Evolutionary conservation across 148 eudicot genomes (phyloP).

Genomic region (Rhododendron vialii): DNA sequence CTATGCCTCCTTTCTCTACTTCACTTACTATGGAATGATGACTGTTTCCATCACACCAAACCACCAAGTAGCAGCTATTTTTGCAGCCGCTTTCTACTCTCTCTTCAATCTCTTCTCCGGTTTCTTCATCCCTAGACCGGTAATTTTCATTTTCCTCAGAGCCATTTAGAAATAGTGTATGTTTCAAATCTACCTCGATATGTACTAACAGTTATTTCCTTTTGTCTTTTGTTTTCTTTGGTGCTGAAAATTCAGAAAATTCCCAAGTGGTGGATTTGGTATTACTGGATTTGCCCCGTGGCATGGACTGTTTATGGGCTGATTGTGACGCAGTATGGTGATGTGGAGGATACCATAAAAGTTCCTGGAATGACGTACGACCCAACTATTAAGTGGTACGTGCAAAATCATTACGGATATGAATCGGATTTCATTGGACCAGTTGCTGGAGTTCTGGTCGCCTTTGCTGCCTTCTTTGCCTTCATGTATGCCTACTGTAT

Average conservation of each 20-base stretch:
- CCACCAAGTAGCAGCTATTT: slow-evolving; percentile 88
- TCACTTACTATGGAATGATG: slow-evolving; percentile 99
- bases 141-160: slow-evolving; percentile 26
- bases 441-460: slow-evolving; percentile 69
- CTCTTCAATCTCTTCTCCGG: slow-evolving; percentile 96
- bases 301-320: slow-evolving; percentile 96
- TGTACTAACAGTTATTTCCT: neutral
- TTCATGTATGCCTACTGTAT: slow-evolving; percentile 88
- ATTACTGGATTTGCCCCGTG: slow-evolving; percentile 94
- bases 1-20: slow-evolving; percentile 79
- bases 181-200: neutral
- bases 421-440: slow-evolving; percentile 74
- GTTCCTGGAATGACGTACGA: slow-evolving; percentile 34
- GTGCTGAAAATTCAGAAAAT: slow-evolving; percentile 51
- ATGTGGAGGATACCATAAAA: slow-evolving; percentile 34
- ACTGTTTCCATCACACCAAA: slow-evolving; percentile 94
- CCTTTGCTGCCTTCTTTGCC: slow-evolving; percentile 78
- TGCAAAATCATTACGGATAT: slow-evolving; percentile 63
- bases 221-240: neutral
- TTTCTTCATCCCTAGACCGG: slow-evolving; percentile 93
- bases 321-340: slow-evolving; percentile 84
- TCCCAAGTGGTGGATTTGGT: slow-evolving; percentile 99
- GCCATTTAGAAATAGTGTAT: neutral
- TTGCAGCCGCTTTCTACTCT: slow-evolving; percentile 85
- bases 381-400: slow-evolving; percentile 45